Percentiles rank a stretch among this genome's conserved stretches.
These are phyloP conservation scores for Cladosporium austrohemisphaericum DNA, from an alignment of 2,329 filamentous ascomycete species.

Conservation along the genomic window DNA sequence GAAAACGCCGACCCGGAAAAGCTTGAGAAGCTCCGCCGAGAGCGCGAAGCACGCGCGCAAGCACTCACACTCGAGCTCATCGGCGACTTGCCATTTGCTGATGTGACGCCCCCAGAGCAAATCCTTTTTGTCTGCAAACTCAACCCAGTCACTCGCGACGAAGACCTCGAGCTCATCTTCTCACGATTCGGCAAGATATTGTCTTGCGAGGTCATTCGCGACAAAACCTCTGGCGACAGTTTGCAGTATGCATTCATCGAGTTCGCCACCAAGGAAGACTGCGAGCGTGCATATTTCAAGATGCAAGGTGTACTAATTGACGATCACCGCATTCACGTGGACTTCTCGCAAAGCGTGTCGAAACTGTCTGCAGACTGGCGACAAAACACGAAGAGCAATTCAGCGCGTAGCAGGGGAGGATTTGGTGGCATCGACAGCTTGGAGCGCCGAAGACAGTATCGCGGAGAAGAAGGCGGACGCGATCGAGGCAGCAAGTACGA, in stretches of 20 bases:
- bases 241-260: conserved; percentile 98
- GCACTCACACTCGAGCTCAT: conserved; percentile 96
- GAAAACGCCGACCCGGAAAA: conserved; percentile 76
- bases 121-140: conserved; percentile 97
- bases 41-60: conserved; percentile 88
- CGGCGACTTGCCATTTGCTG: conserved; percentile 92
- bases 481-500: conserved; percentile 56
- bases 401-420: conserved; percentile 64
- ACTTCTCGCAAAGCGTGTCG: conserved; percentile 91
- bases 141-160: conserved; percentile 91
- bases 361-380: conserved; percentile 89
- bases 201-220: conserved; percentile 92
- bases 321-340: conserved; percentile 94
- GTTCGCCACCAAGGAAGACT: conserved; percentile 86
- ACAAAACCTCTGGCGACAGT: conserved; percentile 90
- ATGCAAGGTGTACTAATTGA: conserved; percentile 98
- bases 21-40: conserved; percentile 73
- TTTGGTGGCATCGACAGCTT: conserved; percentile 87
- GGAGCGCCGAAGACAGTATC: conserved; percentile 88
- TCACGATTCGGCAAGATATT: conserved; percentile 93
- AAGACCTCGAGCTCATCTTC: conserved; percentile 93
- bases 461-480: conserved; percentile 51
- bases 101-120: conserved; percentile 96
- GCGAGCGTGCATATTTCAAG: conserved; percentile 95
- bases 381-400: conserved; percentile 76